Conservation (phyloP, 225 moss, liverwort and hornwort species). For the Neckera pumila region DNA sequence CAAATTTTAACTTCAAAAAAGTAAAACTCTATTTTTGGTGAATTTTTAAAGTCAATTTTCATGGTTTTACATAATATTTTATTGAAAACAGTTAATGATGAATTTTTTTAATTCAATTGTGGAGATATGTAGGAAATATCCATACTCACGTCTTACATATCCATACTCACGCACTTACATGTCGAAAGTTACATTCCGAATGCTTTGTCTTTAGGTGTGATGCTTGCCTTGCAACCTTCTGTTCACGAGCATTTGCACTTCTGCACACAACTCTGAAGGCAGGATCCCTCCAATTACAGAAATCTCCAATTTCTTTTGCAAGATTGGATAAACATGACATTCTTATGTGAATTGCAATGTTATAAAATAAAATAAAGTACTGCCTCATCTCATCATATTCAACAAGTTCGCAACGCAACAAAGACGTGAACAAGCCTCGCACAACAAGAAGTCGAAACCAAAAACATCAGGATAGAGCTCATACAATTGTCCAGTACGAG, state of each 20-base stretch:
- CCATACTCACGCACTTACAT: neutral
- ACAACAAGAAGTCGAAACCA: neutral
- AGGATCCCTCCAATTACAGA: neutral
- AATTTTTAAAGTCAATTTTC: too few species aligned
- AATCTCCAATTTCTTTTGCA: neutral
- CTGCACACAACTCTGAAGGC: neutral
- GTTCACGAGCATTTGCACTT: neutral
- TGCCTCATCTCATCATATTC: neutral
- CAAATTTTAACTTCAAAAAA: too few species aligned
- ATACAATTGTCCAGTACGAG: neutral
- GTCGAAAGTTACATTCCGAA: neutral
- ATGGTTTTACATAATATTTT: too few species aligned
- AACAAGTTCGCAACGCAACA: neutral
- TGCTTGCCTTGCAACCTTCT: neutral
- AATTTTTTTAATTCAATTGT: too few species aligned
- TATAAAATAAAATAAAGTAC: neutral
- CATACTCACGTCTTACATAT: too few species aligned
- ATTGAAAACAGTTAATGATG: too few species aligned
- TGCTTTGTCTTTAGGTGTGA: neutral
- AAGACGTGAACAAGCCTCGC: neutral
- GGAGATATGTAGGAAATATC: too few species aligned
- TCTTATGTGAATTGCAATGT: neutral
- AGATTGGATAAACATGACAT: neutral
- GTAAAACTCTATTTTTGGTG: too few species aligned
- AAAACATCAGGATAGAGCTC: neutral